phyloP scores from a whole-genome alignment of 2,329 filamentous ascomycete genomes.

The Monosporascus sp. region DNA sequence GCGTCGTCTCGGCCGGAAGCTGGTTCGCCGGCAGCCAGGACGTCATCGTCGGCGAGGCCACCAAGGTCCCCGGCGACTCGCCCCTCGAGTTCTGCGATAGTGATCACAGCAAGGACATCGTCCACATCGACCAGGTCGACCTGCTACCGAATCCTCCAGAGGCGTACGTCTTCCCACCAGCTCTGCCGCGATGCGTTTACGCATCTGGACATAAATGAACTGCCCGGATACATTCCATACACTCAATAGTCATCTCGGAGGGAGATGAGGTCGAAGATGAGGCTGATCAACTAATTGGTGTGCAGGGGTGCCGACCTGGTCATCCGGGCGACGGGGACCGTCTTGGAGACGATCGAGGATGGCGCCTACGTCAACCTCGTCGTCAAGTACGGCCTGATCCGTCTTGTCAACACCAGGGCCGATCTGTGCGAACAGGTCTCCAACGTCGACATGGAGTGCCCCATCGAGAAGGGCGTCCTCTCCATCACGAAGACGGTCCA shows the following conservation, averaged over 20 bases:
- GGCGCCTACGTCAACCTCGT: constrained; percentile 77
- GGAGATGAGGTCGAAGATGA: too few species aligned
- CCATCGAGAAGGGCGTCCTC: constrained; percentile 73
- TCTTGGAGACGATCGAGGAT: constrained; percentile 65
- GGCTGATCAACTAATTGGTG: constrained; percentile 14
- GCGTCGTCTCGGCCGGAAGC: constrained; percentile 39
- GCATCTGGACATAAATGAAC: background rate
- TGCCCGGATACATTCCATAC: too few species aligned
- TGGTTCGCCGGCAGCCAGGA: constrained; percentile 45
- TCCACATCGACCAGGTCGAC: constrained; percentile 75
- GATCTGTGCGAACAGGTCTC: constrained; percentile 85
- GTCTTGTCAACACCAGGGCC: constrained; percentile 71
- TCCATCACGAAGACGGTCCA: constrained; percentile 75
- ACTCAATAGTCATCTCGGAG: too few species aligned
- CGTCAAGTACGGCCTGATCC: constrained; percentile 94
- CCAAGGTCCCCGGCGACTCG: constrained; percentile 76
- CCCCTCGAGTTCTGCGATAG: constrained; percentile 72
- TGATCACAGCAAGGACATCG: constrained; percentile 63
- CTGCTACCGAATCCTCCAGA: constrained; percentile 79
- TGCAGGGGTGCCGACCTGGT: constrained; percentile 68
- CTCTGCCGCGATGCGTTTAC: background rate
- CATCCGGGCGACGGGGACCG: constrained; percentile 73
- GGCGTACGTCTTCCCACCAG: constrained; percentile 55
- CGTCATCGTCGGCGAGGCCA: constrained; percentile 43
- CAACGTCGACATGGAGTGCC: constrained; percentile 86